Base-by-base conservation (phyloP, 2,329 filamentous ascomycete species). In the Penicillium sclerotigenum region DNA sequence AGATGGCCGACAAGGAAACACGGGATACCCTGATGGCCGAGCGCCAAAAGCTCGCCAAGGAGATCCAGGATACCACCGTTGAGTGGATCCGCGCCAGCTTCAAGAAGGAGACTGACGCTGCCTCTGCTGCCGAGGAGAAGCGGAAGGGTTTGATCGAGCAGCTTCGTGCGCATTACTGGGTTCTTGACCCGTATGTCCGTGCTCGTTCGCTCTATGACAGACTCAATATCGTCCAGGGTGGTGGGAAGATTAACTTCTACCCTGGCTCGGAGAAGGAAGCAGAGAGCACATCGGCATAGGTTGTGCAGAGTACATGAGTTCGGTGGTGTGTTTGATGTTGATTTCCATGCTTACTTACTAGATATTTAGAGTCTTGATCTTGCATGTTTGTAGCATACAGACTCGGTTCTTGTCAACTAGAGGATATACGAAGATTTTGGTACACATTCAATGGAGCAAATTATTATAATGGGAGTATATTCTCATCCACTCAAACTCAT, bases 201-300 rank as follows among this genome's bases (percentile, higher is more conserved):
- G 90, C 92, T 13, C 82, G 87, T 67, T 89, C 87, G n/a, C 75
- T 90, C 58, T 97, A 96, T 66, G 94, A 99, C 72, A 84, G 94
- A 58, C 82, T 81, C 13, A 90, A 91, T 1, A 77, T 94, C 58
- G 80, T 97, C 43, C 77, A 83, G 57, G 75, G 80, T 0, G 85
- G 80, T 11, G 92, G 91, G 1, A 81, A 81, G 68, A 75, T 93
- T 41, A 78, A 89, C 34, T 92, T 90, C 73, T 94, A 95, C 67
- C 80, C 81, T 4, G 56, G 43, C 29, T 47, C 58, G n/a, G 56
- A 61, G 51, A 65, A 68, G 36, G 50, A 33, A 4, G 52, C 16
- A 14, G 28, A 43, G 37, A 33, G 28, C 13, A 20, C 58, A 7
- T 47, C 54, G 16, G 58, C 58, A 45, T 62, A 52, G 49, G 16